A percentile compares a stretch with the other conserved stretches of the same genome.
Evolutionary conservation across 192 early-diverging fungal species (phyloP).

Genomic region (Entophlyctis helioformis): DNA sequence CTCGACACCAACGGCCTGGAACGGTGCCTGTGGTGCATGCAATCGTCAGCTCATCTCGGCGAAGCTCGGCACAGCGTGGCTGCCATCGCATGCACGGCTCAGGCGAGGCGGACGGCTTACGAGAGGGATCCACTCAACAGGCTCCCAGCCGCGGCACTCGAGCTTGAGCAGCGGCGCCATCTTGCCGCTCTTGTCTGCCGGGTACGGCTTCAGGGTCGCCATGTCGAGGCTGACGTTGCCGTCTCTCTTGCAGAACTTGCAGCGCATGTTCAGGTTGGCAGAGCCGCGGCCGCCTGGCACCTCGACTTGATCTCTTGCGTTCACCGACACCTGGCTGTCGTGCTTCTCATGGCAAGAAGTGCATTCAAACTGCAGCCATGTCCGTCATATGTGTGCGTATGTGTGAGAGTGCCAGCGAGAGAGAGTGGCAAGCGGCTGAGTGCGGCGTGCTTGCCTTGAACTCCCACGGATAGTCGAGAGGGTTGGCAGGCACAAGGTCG

Average conservation of each 20-base stretch:
- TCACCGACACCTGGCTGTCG: conserved; percentile 54
- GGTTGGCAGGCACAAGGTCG: too few species aligned
- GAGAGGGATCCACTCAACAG: conserved; percentile 60
- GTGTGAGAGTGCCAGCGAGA: too few species aligned
- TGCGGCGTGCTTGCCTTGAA: too few species aligned
- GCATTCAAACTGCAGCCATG: conserved; percentile 67
- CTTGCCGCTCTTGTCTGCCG: conserved; percentile 41
- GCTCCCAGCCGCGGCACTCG: conserved; percentile 77
- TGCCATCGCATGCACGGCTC: too few species aligned
- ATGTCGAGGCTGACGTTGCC: conserved; percentile 11
- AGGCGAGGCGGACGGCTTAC: too few species aligned
- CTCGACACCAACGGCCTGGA: conserved; percentile 56
- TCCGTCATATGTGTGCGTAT: too few species aligned
- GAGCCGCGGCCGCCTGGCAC: conserved; percentile 62
- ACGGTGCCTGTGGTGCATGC: too few species aligned
- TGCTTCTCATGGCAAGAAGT: conserved; percentile 66
- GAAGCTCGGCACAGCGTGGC: too few species aligned
- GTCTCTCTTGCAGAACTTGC: conserved; percentile 45
- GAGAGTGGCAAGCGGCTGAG: too few species aligned
- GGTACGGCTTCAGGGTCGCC: conserved; percentile 36
- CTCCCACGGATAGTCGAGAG: too few species aligned
- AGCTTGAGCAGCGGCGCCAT: conserved; percentile 53
- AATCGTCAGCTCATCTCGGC: too few species aligned
- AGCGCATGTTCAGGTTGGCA: conserved; percentile 81
- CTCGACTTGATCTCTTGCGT: conserved; percentile 43